Percentiles rank a stretch among this genome's conserved stretches.
Evolutionary conservation across 2,329 filamentous ascomycete genomes (phyloP).

Genomic region (Curvularia eragrostidis): DNA sequence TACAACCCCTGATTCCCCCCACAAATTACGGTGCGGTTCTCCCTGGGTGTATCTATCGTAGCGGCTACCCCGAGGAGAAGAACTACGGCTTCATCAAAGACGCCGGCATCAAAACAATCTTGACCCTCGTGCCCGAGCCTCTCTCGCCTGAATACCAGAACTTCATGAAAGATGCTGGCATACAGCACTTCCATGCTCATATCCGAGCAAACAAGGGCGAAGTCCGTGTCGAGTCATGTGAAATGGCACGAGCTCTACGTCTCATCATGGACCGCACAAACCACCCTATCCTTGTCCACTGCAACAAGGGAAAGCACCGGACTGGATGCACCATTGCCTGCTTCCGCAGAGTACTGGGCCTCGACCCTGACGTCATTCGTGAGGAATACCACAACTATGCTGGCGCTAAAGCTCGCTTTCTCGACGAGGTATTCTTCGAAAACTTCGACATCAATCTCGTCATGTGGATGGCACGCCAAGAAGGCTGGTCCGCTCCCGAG

Average conservation of each 20-base stretch:
- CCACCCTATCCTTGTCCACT: constrained; percentile 85
- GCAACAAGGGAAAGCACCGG: constrained; percentile 92
- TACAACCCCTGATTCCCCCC: constrained; percentile 58
- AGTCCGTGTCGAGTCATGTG: constrained; percentile 45
- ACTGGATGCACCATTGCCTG: constrained; percentile 88
- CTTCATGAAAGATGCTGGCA: constrained; percentile 72
- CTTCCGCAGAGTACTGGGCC: constrained; percentile 72
- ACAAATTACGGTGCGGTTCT: constrained; percentile 79
- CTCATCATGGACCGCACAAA: constrained; percentile 75
- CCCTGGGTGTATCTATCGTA: constrained; percentile 76
- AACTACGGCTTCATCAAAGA: constrained; percentile 74
- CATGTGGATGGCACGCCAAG: constrained; percentile 48
- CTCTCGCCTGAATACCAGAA: constrained; percentile 56
- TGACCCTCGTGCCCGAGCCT: constrained; percentile 64
- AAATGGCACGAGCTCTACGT: constrained; percentile 74
- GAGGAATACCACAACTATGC: constrained; percentile 75
- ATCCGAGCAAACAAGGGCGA: constrained; percentile 88
- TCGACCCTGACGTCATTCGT: constrained; percentile 67
- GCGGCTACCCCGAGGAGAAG: constrained; percentile 75
- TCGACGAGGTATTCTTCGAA: constrained; percentile 56
- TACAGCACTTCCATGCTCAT: constrained; percentile 75
- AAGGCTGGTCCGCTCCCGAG: constrained; percentile 36
- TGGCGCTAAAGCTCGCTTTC: constrained; percentile 56
- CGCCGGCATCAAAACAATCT: constrained; percentile 77
- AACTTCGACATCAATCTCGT: constrained; percentile 53